Evolutionary conservation across 345 rosid genomes (phyloP).

Genomic region (Cochlearia excelsa): DNA sequence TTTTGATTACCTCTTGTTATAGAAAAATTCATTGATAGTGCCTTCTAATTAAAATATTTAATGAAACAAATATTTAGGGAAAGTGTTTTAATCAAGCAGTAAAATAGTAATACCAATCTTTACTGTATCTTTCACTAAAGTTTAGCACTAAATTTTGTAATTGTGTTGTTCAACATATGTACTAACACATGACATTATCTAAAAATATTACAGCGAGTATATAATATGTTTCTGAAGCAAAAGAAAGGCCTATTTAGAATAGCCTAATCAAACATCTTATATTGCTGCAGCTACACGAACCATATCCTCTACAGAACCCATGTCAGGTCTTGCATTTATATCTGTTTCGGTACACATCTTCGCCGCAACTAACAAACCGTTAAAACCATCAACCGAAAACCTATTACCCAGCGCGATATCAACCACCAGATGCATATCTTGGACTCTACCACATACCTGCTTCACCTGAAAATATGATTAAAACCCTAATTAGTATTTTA

Average conservation of each 20-base stretch:
- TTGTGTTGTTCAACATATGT: no score
- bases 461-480: not conserved
- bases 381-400: conserved; percentile 13
- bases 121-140: no score
- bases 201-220: not conserved
- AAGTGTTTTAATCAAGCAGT: no score
- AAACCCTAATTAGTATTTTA: not conserved
- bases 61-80: no score
- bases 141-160: no score
- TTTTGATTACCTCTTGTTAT: no score
- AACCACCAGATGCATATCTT: not conserved
- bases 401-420: conserved; percentile 11
- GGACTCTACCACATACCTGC: not conserved
- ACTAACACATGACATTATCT: no score
- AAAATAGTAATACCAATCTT: no score
- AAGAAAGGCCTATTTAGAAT: not conserved
- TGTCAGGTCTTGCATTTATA: not conserved
- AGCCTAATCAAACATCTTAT: conserved; percentile 10
- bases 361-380: not conserved
- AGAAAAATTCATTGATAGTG: no score
- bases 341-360: conserved; percentile 5
- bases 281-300: conserved; percentile 13
- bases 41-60: no score
- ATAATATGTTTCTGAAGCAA: not conserved
- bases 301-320: not conserved